Percentiles rank a stretch among this genome's conserved stretches.
Conservation (phyloP, 495 filamentous ascomycete species). For the Arthonia radiata region DNA sequence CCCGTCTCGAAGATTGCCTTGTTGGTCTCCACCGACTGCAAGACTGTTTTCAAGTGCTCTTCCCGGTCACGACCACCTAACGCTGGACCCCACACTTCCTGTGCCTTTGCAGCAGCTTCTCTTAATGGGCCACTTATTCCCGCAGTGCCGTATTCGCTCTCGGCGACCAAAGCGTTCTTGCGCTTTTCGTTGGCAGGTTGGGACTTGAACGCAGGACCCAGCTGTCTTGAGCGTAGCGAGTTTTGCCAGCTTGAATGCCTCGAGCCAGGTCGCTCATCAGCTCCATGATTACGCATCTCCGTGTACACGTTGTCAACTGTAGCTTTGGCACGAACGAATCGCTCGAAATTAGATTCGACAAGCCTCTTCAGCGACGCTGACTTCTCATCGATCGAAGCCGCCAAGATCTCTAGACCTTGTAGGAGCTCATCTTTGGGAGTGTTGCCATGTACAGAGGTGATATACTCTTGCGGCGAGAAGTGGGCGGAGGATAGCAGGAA, state of each 20-base stretch:
- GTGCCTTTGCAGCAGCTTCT: slow-evolving; percentile 76
- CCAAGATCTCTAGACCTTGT: slow-evolving; percentile 56
- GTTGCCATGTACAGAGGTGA: slow-evolving; percentile 69
- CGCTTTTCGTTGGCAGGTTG: slow-evolving; percentile 27
- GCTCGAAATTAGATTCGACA: slow-evolving; percentile 92
- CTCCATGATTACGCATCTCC: slow-evolving; percentile 82
- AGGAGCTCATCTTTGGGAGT: slow-evolving; percentile 60
- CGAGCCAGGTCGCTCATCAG: slow-evolving; percentile 28
- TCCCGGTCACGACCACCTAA: slow-evolving; percentile 82
- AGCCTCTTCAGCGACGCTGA: slow-evolving; percentile 84
- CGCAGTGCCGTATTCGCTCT: slow-evolving; percentile 81
- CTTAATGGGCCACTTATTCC: slow-evolving; percentile 70
- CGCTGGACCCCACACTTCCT: slow-evolving; percentile 91
- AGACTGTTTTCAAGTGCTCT: slow-evolving; percentile 50
- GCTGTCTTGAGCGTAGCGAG: slow-evolving; percentile 12
- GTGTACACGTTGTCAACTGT: slow-evolving; percentile 96
- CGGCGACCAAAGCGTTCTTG: slow-evolving; percentile 78
- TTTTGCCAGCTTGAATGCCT: slow-evolving; percentile 32
- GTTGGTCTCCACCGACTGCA: slow-evolving; percentile 48
- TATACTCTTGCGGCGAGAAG: slow-evolving; percentile 75
- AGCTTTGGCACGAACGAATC: slow-evolving; percentile 84
- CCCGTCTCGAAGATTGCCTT: slow-evolving; percentile 60
- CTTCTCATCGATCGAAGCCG: slow-evolving; percentile 84
- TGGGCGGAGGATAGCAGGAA: slow-evolving; percentile 88
- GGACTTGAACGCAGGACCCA: slow-evolving; percentile 12